Conservation (phyloP, 352 stramenopile species). For the Phytopythium oedochilum region DNA sequence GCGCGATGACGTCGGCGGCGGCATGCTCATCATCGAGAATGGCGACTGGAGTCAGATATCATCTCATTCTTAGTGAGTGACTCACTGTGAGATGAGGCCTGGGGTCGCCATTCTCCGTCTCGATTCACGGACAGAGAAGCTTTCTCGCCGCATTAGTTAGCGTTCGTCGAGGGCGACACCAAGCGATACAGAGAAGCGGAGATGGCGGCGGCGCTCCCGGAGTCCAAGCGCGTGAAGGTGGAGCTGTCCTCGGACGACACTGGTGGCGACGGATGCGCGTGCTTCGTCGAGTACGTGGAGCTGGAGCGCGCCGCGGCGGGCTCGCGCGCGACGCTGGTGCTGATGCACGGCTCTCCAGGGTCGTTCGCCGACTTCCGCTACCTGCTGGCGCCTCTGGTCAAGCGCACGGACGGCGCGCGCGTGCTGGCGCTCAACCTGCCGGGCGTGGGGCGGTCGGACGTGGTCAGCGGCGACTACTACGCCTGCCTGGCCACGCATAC, state of each 20-base stretch:
- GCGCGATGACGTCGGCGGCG: no score
- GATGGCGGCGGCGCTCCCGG: background rate
- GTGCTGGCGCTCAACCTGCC: background rate
- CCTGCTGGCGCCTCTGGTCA: background rate
- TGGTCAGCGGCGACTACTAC: background rate
- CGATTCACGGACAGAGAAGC: no score
- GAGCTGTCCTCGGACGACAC: background rate
- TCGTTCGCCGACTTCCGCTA: background rate
- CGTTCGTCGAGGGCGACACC: no score
- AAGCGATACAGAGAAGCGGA: no score
- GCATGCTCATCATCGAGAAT: no score
- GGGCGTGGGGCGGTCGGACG: background rate
- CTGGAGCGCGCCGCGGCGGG: background rate
- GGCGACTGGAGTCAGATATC: no score
- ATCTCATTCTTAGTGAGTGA: no score
- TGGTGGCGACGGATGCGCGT: background rate
- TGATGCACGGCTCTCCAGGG: background rate
- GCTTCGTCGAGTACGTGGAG: slow-evolving; percentile 1
- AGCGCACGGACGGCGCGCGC: background rate
- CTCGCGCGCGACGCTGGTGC: background rate
- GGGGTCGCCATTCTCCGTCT: no score
- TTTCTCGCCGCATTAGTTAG: no score
- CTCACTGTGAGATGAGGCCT: no score
- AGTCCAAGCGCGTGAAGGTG: slow-evolving; percentile 1
- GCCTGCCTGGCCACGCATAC: background rate